Evolutionary conservation across 371 early-diverging fungal species (phyloP).

Genomic region (Rhizopus stolonifer): DNA sequence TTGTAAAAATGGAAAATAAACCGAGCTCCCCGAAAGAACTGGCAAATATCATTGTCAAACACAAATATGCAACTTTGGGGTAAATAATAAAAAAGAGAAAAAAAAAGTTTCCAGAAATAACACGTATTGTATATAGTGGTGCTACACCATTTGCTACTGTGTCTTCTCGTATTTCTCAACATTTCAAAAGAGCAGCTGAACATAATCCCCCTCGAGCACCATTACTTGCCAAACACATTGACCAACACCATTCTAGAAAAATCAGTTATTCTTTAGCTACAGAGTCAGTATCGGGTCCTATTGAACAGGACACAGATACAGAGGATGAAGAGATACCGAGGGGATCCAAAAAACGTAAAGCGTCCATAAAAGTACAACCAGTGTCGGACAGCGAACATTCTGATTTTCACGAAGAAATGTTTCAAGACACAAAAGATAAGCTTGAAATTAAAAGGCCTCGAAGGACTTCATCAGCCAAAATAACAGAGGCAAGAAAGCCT

Average conservation of each 20-base stretch:
- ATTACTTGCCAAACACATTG: slow-evolving; percentile 70
- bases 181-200: slow-evolving; percentile 76
- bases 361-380: too few relatives aligned
- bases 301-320: not conserved
- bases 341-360: not conserved
- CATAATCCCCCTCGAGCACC: slow-evolving; percentile 76
- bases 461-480: too few relatives aligned
- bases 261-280: slow-evolving; percentile 76
- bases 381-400: too few relatives aligned
- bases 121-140: slow-evolving; percentile 43
- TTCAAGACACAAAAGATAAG: slow-evolving; percentile 36
- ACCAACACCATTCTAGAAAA: slow-evolving; percentile 73
- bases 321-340: too few relatives aligned
- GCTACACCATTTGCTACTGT: slow-evolving; percentile 88
- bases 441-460: slow-evolving; percentile 5
- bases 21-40: slow-evolving; percentile 84
- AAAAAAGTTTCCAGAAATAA: not conserved
- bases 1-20: slow-evolving; percentile 71
- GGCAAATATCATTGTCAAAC: slow-evolving; percentile 72
- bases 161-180: slow-evolving; percentile 83
- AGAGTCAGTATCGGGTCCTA: slow-evolving; percentile 20
- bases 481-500: slow-evolving; percentile 20
- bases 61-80: slow-evolving; percentile 77
- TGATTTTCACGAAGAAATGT: slow-evolving; percentile 63
- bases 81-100: slow-evolving; percentile 28